Evolutionary conservation across 2,329 filamentous ascomycete genomes (phyloP).

Genomic region (Colletotrichum liaoningense): DNA sequence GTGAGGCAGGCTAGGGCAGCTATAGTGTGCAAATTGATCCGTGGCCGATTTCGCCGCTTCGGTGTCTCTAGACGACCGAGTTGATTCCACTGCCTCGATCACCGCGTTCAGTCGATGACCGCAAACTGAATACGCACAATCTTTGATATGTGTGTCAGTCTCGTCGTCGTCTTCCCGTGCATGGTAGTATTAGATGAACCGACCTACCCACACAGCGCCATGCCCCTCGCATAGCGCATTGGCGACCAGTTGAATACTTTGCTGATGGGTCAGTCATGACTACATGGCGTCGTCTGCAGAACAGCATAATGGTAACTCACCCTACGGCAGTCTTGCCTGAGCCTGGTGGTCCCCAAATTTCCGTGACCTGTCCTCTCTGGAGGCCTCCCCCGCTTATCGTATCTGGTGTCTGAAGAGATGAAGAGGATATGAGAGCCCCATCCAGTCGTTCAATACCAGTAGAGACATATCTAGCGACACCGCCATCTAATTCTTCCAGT

Average conservation of each 20-base stretch:
- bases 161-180: neutral
- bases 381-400: constrained; percentile 65
- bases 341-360: constrained; percentile 89
- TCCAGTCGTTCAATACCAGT: constrained; percentile 69
- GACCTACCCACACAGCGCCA: constrained; percentile 86
- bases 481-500: constrained; percentile 68
- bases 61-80: constrained; percentile 15
- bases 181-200: constrained; percentile 46
- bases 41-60: constrained; percentile 5
- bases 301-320: constrained; percentile 59
- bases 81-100: constrained; percentile 31
- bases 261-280: constrained; percentile 26
- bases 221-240: constrained; percentile 70
- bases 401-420: constrained; percentile 17
- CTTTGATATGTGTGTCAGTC: constrained; percentile 39
- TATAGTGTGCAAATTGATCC: constrained; percentile 58
- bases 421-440: constrained; percentile 51
- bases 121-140: constrained; percentile 54
- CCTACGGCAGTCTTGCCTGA: constrained; percentile 86
- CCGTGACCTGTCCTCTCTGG: constrained; percentile 81
- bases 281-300: constrained; percentile 17
- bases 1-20: constrained; percentile 73
- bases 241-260: constrained; percentile 76
- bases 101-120: constrained; percentile 49
- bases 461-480: constrained; percentile 62